phyloP scores from a whole-genome alignment of 169 alveolate species.

The Plasmodium adleri region DNA sequence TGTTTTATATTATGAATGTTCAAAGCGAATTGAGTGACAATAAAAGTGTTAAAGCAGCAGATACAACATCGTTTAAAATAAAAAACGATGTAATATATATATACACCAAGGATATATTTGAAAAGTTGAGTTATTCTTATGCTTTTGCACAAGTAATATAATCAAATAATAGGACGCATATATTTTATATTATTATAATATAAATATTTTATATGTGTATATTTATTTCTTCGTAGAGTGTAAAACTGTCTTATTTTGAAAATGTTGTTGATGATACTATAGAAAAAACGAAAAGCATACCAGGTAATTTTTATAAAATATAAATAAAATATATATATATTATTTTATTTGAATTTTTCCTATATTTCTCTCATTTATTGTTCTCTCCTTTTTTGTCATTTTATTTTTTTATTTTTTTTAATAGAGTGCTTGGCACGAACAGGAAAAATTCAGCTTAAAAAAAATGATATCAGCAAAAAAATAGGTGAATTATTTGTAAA shows the following conservation, averaged over 20 bases:
- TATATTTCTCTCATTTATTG: neutral
- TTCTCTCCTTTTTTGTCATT: neutral
- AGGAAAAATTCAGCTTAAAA: constrained; percentile 85
- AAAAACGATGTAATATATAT: constrained; percentile 86
- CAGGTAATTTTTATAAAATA: constrained; percentile 73
- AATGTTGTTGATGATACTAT: constrained; percentile 88
- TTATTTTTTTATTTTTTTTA: neutral
- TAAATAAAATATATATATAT: neutral
- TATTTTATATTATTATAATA: neutral
- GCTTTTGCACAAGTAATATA: constrained; percentile 87
- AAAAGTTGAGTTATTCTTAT: constrained; percentile 85
- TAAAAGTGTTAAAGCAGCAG: constrained; percentile 73
- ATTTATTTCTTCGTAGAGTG: constrained; percentile 78
- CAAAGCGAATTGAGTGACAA: constrained; percentile 21
- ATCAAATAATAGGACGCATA: too few species aligned
- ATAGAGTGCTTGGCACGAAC: constrained; percentile 87
- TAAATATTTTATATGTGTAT: neutral
- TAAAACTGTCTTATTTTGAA: constrained; percentile 87
- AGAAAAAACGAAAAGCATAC: constrained; percentile 86
- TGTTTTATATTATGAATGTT: constrained; percentile 45
- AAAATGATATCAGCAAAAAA: constrained; percentile 87
- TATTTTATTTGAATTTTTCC: neutral
- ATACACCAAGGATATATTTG: constrained; percentile 81
- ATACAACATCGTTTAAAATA: constrained; percentile 83
- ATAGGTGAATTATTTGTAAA: constrained; percentile 89